These are phyloP conservation scores for Ophiostoma fasciatum DNA, from an alignment of 2,329 filamentous ascomycete species.

Conservation along the genomic window DNA sequence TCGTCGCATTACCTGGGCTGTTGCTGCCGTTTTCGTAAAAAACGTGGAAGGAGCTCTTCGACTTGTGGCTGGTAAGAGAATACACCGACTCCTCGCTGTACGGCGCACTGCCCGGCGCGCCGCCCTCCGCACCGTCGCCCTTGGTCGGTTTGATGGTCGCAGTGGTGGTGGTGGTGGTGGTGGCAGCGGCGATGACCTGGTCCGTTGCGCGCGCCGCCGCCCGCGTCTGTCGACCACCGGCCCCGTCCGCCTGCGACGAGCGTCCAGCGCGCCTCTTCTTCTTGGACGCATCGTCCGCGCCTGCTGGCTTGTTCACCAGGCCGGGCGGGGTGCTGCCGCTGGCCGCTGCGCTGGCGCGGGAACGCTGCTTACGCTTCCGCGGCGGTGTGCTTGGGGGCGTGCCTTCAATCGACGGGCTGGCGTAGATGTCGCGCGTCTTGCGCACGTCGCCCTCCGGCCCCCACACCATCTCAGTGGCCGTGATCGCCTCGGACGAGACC, in stretches of 20 bases:
- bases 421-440: conserved; percentile 43
- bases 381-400: conserved; percentile 28
- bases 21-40: conserved; percentile 6
- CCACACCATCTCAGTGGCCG: conserved; percentile 51
- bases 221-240: conserved; percentile 1
- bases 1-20: conserved; percentile 3
- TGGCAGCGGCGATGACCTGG: too few species aligned
- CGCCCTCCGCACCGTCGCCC: too few species aligned
- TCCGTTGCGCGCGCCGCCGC: background rate
- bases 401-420: conserved; percentile 37
- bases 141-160: too few species aligned
- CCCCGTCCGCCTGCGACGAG: background rate
- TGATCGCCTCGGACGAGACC: conserved; percentile 46
- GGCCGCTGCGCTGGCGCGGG: background rate
- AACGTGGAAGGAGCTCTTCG: conserved; percentile 3
- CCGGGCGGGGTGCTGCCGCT: background rate
- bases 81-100: conserved; percentile 4
- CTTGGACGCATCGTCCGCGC: background rate
- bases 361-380: conserved; percentile 8
- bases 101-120: too few species aligned
- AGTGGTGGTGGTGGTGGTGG: too few species aligned
- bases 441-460: conserved; percentile 34
- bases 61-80: background rate
- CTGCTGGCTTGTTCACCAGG: background rate
- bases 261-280: conserved; percentile 3